Percentiles rank a stretch among this genome's conserved stretches.
Conservation (phyloP, 1,284 basidiomycete genomes). For the Meira nashicola region DNA sequence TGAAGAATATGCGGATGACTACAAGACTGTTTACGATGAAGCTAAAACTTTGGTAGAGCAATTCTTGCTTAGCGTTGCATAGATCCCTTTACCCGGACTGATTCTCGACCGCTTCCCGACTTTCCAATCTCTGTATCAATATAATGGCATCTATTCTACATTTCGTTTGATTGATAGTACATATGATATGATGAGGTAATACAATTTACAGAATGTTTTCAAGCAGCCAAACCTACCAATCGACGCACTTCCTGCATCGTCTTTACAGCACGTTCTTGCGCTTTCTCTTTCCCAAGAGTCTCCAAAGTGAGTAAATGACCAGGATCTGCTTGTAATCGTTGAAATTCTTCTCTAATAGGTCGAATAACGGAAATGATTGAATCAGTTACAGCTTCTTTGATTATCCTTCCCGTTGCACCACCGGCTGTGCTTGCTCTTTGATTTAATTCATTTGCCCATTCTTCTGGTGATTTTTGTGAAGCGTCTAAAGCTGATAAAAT, state of each 20-base stretch:
- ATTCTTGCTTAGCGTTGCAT: background rate
- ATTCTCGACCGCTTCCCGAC: no score
- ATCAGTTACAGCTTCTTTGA: conserved; percentile 72
- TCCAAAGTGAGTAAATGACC: conserved; percentile 66
- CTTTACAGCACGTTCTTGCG: conserved; percentile 61
- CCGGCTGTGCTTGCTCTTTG: conserved; percentile 62
- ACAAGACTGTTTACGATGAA: conserved; percentile 69
- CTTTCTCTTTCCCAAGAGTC: conserved; percentile 63
- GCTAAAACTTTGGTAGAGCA: conserved; percentile 6
- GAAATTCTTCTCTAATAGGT: conserved; percentile 67
- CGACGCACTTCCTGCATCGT: conserved; percentile 68
- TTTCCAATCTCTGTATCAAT: conserved; percentile 1
- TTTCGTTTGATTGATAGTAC: background rate
- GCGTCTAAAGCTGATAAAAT: conserved; percentile 60
- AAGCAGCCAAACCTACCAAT: conserved; percentile 59
- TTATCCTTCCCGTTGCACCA: conserved; percentile 53
- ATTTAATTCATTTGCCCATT: conserved; percentile 58
- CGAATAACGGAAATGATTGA: conserved; percentile 68
- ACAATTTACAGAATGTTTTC: background rate
- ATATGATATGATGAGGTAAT: background rate
- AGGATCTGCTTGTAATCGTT: conserved; percentile 62
- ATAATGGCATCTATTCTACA: background rate
- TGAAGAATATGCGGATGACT: conserved; percentile 75
- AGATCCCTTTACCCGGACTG: no score
- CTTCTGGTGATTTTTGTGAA: conserved; percentile 54